phyloP scores from a whole-genome alignment of 2,329 filamentous ascomycete species.

The Pseudocercospora pini-densiflorae region DNA sequence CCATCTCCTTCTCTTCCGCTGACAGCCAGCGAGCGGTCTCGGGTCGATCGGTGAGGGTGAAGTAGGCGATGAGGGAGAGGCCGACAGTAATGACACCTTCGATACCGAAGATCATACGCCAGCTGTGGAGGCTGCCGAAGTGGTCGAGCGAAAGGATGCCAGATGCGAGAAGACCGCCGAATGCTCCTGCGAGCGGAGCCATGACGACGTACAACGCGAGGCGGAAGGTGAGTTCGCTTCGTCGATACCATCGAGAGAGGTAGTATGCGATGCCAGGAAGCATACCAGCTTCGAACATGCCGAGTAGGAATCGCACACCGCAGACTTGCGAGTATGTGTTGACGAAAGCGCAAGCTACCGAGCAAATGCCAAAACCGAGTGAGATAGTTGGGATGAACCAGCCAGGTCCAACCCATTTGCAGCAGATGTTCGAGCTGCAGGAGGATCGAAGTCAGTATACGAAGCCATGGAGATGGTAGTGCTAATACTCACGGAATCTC shows the following conservation, averaged over 20 bases:
- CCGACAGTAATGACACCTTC: constrained; percentile 68
- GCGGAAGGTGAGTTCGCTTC: constrained; percentile 69
- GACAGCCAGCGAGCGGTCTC: constrained; percentile 70
- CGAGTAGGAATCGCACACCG: constrained; percentile 64
- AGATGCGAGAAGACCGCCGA: constrained; percentile 67
- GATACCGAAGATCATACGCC: constrained; percentile 75
- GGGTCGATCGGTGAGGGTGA: constrained; percentile 70
- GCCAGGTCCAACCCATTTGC: constrained; percentile 73
- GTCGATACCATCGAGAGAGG: constrained; percentile 72
- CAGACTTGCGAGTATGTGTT: constrained; percentile 56
- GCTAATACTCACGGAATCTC: constrained; percentile 60
- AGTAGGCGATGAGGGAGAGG: constrained; percentile 63
- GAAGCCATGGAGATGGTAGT: neutral
- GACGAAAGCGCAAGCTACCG: constrained; percentile 69
- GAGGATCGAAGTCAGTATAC: neutral
- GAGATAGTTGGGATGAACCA: constrained; percentile 70
- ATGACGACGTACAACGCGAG: constrained; percentile 72
- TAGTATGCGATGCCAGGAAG: constrained; percentile 77
- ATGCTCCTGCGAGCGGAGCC: constrained; percentile 71
- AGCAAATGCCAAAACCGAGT: constrained; percentile 65
- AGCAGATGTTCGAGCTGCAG: constrained; percentile 60
- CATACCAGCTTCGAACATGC: constrained; percentile 73
- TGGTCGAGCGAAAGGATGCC: constrained; percentile 65
- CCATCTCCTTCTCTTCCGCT: constrained; percentile 68
- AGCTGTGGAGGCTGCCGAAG: constrained; percentile 61